Evolutionary conservation across 225 moss, liverwort and hornwort species (phyloP).

Genomic region (Rhytidiadelphus loreus): DNA sequence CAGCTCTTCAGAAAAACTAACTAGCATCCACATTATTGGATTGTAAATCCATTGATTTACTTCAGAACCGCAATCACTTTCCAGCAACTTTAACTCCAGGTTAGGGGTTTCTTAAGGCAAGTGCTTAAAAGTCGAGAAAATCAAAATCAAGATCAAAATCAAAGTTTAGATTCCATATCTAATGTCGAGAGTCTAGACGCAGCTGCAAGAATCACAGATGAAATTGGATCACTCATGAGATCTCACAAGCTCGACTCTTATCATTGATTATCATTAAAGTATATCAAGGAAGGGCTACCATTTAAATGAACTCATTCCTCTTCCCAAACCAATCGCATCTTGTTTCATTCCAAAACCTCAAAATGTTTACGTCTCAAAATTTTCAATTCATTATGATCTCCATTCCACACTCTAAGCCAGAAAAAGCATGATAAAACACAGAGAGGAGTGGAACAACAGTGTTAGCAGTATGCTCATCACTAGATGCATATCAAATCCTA

Average conservation of each 20-base stretch:
- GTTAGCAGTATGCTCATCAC: background rate
- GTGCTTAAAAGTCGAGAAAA: background rate
- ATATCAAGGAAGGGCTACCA: background rate
- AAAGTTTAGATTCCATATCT: background rate
- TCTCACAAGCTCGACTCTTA: background rate
- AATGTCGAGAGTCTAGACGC: background rate
- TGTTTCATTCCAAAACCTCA: background rate
- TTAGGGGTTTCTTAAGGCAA: background rate
- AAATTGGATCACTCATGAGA: background rate
- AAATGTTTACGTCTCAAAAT: background rate
- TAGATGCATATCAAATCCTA: background rate
- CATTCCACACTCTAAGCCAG: background rate
- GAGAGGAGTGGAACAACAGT: background rate
- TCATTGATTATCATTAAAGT: background rate
- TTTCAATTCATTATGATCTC: background rate
- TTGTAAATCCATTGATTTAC: background rate
- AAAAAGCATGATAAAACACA: background rate
- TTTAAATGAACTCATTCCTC: background rate
- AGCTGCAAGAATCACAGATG: background rate
- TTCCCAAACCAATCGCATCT: background rate
- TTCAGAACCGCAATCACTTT: background rate
- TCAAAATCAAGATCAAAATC: background rate
- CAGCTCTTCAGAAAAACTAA: background rate
- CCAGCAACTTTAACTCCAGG: background rate
- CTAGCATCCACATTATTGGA: background rate